Percentiles rank a stretch among this genome's conserved stretches.
Evolutionary conservation across 2,329 filamentous ascomycete genomes (phyloP).

Genomic region (Fusarium concolor): DNA sequence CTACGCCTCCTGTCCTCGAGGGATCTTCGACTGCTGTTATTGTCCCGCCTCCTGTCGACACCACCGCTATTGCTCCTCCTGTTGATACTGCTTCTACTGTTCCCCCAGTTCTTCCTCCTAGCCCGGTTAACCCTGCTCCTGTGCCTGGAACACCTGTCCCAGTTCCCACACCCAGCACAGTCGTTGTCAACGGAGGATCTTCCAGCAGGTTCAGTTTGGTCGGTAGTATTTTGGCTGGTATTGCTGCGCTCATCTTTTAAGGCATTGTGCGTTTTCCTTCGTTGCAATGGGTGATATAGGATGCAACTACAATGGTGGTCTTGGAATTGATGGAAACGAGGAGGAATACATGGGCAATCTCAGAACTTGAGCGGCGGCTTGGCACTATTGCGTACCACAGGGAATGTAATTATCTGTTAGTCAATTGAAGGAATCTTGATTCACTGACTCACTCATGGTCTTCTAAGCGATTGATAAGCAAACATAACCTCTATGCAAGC

Average conservation of each 20-base stretch:
- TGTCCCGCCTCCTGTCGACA: too few relatives aligned
- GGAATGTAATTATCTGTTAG: slow-evolving; percentile 25
- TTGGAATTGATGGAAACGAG: not conserved
- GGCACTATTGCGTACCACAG: not conserved
- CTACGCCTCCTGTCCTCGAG: not conserved
- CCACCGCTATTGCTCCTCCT: too few relatives aligned
- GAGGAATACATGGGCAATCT: not conserved
- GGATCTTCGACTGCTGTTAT: too few relatives aligned
- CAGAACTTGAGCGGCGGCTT: not conserved
- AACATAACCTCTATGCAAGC: not conserved
- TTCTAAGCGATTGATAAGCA: not conserved
- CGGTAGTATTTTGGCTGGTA: slow-evolving; percentile 39
- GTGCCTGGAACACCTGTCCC: slow-evolving; percentile 14
- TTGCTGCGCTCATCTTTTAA: slow-evolving; percentile 36
- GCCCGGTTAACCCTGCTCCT: slow-evolving; percentile 3
- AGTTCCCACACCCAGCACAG: slow-evolving; percentile 19
- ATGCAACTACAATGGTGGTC: not conserved
- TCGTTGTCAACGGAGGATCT: slow-evolving; percentile 32
- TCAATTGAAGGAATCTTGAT: slow-evolving; percentile 1
- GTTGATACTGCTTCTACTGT: not conserved
- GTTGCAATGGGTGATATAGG: not conserved
- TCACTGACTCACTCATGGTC: not conserved
- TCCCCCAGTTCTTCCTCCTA: not conserved
- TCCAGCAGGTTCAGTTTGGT: slow-evolving; percentile 33
- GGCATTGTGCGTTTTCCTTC: slow-evolving; percentile 2